Percentiles rank a stretch among this genome's conserved stretches.
Conservation (phyloP, 179 eudicot species). For the Amaranthus tricolor region DNA sequence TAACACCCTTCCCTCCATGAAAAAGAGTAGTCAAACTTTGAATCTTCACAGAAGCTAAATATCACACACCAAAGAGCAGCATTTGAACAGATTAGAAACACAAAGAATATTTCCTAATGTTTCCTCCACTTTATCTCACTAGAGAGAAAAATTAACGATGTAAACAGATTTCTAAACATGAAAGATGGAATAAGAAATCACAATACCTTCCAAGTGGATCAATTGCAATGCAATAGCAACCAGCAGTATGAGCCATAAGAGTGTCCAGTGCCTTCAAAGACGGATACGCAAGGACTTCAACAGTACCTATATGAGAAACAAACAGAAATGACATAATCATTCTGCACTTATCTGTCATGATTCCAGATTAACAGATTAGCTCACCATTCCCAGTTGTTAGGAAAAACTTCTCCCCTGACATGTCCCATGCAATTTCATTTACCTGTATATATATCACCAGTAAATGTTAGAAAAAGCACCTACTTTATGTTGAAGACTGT, state of each 20-base stretch:
- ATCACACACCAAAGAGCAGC: not conserved
- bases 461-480: not conserved
- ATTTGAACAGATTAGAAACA: not conserved
- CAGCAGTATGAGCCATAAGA: constrained; percentile 96
- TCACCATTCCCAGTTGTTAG: constrained; percentile 93
- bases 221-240: constrained; percentile 97
- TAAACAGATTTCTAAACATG: not conserved
- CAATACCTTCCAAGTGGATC: constrained; percentile 87
- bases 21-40: not conserved
- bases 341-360: constrained; percentile 3
- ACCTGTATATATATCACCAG: constrained; percentile 41
- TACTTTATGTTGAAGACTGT: not conserved
- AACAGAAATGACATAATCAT: constrained; percentile 2
- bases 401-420: constrained; percentile 84
- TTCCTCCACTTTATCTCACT: not conserved
- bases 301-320: constrained; percentile 58
- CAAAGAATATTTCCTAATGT: not conserved
- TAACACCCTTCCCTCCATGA: not conserved
- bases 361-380: constrained; percentile 21
- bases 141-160: not conserved
- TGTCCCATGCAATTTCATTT: constrained; percentile 96
- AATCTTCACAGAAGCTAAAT: not conserved
- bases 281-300: constrained; percentile 93
- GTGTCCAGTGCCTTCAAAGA: constrained; percentile 79
- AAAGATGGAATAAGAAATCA: not conserved